Base-by-base conservation (phyloP, 768 basidiomycete species). In the Boletus coccyginus region DNA sequence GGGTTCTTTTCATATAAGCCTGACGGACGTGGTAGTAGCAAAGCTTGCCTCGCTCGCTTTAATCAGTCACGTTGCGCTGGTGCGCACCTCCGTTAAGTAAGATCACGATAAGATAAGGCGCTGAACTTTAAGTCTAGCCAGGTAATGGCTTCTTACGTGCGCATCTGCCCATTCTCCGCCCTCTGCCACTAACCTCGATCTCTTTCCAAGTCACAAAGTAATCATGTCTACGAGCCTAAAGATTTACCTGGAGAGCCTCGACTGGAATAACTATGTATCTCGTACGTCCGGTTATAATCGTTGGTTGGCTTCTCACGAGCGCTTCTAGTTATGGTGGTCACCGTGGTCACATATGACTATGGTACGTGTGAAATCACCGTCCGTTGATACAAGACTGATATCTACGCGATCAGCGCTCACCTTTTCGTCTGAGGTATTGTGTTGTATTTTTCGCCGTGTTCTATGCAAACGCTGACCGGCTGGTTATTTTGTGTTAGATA, bases 201-300 rank as follows among this genome's bases (percentile, higher is more conserved):
- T 27, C 27, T 27, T 5, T 27, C 5, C 27, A 27, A 27, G 3
- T 19, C 1, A 33, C 43, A 12, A n/a, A 17, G 35, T 3, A 12
- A 19, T 10, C 46, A 60, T 60, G 59, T 53, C 59, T 21, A 49
- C 51, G 2, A 50, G 39, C 11, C 41, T 51, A 6, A 32, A 29
- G 10, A 10, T 27, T 13, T 45, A 39, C 4, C 36, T 61, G 36
- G 49, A 40, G 5, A 51, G 49, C 29, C 45, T 61, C 11, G 50
- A 52, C 32, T 16, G 55, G 33, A 55, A 52, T 3, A 47, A 59
- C 11, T 61, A 54, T 17, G 16, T 36, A 40, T 54, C 60, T 7
- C 40, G 57, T 55, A 45, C 2, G 57, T 51, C 2, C 12, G 3
- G 17, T 32, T 9, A 7, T 41, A 0, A 36, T 27, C 1, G 2